Evolutionary conservation across 306 rosid genomes (phyloP), one percentile per base, ranked within the genome.

Genomic region (Malus asiatica): DNA sequence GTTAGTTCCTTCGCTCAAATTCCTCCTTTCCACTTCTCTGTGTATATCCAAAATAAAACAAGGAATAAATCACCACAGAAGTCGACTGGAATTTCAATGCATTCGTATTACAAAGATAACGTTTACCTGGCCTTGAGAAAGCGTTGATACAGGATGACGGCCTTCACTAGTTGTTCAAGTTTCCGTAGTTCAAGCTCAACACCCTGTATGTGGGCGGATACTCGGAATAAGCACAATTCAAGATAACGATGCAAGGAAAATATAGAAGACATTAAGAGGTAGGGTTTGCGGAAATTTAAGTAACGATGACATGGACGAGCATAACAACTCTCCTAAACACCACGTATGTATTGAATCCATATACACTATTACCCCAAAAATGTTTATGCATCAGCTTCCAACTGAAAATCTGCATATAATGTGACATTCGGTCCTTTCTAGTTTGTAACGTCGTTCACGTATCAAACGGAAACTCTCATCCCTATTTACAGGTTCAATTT

Each of bases 21-120:
- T 76, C 86, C 99, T 89, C 99, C 90, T 86, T 61, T 90, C 97
- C 8, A 92, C 93, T 84, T 95, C 99, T 83, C 97, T 92, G 74
- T 32, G 23, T 6, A 65, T 30, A 74, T 18, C 29, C 30, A 46
- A 67, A 44, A 64, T 1, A n/a, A n/a, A n/a, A n/a, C n/a, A n/a
- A n/a, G n/a, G n/a, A n/a, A n/a, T n/a, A 16, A 16, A 58, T 40
- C 23, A 55, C 15, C 35, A 18, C 61, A 53, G 45, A 48, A 38
- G 11, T 8, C n/a, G n/a, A 78, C 13, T 25, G 52, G 38, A 32
- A 30, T 71, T 42, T 69, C 51, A 40, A 20, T 58, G 32, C 44
- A 58, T 66, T 68, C 52, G n/a, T 29, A 29, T 11, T 23, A 57
- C 63, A 15, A 19, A 35, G 30, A 5, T 18, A 52, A 74, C 59